A percentile compares a stretch with the other conserved stretches of the same genome.
Evolutionary conservation across 73 alveolate species (phyloP).

Genomic region (Paramecium biaurelia): DNA sequence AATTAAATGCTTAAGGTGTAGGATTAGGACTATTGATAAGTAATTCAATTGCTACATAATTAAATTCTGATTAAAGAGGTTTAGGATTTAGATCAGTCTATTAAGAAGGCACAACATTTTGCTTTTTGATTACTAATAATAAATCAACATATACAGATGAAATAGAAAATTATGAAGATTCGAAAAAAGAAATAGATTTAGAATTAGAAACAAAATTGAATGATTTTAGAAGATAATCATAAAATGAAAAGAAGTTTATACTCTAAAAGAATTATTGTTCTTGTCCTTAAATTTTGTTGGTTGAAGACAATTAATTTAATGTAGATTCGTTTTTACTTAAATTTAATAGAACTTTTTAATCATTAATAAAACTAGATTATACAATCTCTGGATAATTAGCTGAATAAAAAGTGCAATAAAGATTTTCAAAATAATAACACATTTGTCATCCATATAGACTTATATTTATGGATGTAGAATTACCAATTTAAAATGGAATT

Average conservation of each 20-base stretch:
- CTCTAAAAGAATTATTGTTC: neutral
- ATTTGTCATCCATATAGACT: neutral
- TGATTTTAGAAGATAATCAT: conserved; percentile 15
- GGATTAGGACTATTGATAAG: conserved; percentile 40
- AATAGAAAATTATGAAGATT: conserved; percentile 27
- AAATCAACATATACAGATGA: neutral
- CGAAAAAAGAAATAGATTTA: neutral
- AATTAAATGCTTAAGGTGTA: conserved; percentile 28
- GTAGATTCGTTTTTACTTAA: neutral
- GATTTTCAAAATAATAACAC: conserved; percentile 1
- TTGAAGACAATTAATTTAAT: conserved; percentile 39
- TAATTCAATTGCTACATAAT: conserved; percentile 11
- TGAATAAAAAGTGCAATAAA: conserved; percentile 17
- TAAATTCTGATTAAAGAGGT: neutral
- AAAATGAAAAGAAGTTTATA: neutral
- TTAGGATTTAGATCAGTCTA: conserved; percentile 33
- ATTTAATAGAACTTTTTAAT: neutral
- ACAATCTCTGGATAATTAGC: conserved; percentile 25
- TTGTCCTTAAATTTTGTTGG: neutral
- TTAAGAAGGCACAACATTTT: neutral
- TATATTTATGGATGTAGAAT: conserved; percentile 45
- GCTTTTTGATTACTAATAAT: neutral
- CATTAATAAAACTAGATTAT: neutral
- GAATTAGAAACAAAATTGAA: neutral
- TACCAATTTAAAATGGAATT: conserved; percentile 45